phyloP scores from a whole-genome alignment of 2,329 filamentous ascomycete genomes.

The Xylaria sp. region DNA sequence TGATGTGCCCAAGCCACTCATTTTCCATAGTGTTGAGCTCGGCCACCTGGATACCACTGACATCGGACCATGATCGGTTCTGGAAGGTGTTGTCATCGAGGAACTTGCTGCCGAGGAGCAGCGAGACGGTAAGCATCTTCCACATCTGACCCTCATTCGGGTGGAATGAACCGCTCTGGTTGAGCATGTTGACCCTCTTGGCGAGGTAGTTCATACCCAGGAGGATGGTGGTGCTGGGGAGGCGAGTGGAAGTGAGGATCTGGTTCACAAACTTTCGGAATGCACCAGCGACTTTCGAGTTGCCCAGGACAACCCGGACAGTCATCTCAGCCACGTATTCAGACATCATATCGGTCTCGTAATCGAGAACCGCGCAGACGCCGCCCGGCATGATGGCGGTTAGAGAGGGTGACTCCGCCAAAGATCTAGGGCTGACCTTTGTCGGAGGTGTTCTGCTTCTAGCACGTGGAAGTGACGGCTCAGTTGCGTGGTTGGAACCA shows the following conservation, averaged over 20 bases:
- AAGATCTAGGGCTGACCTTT: constrained; percentile 35
- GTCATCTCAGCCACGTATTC: constrained; percentile 94
- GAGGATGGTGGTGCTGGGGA: constrained; percentile 89
- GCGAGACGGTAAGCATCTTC: constrained; percentile 81
- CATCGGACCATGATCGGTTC: constrained; percentile 95
- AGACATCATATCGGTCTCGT: constrained; percentile 94
- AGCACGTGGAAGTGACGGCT: constrained; percentile 40
- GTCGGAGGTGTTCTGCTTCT: constrained; percentile 43
- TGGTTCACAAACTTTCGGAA: constrained; percentile 93
- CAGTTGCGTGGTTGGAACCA: constrained; percentile 32
- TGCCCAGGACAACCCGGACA: constrained; percentile 58
- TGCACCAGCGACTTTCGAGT: constrained; percentile 61
- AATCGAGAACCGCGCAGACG: constrained; percentile 91
- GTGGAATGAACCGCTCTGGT: constrained; percentile 56
- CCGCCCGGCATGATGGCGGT: constrained; percentile 69
- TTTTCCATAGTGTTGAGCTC: constrained; percentile 86
- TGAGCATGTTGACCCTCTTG: constrained; percentile 77
- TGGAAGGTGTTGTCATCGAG: constrained; percentile 97
- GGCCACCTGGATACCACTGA: constrained; percentile 82
- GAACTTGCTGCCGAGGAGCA: constrained; percentile 92
- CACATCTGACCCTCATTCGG: constrained; percentile 75
- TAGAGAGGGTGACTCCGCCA: constrained; percentile 30
- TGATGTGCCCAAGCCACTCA: constrained; percentile 82
- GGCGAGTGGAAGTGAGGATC: constrained; percentile 84
- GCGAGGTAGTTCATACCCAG: constrained; percentile 89